Evolutionary conservation across 495 filamentous ascomycete species (phyloP).

Genomic region (Annulohypoxylon nitens): DNA sequence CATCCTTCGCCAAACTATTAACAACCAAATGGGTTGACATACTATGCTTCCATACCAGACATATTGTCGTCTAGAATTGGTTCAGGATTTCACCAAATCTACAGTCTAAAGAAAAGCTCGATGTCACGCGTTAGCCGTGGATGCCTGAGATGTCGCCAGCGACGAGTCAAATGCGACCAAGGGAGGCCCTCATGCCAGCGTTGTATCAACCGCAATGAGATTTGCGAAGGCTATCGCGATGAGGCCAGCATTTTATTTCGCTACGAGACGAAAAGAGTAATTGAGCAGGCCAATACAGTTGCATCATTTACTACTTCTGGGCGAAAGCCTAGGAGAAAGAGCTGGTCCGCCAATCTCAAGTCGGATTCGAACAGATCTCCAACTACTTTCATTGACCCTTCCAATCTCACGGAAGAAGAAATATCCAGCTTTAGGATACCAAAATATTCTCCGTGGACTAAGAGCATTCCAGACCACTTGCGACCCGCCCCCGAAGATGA

Average conservation of each 20-base stretch:
- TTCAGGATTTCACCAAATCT: background rate
- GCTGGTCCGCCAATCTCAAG: slow-evolving; percentile 19
- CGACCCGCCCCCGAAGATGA: slow-evolving; percentile 46
- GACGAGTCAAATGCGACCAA: slow-evolving; percentile 51
- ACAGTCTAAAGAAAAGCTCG: background rate
- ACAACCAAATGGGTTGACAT: no score
- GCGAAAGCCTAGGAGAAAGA: slow-evolving; percentile 19
- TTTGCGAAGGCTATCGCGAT: slow-evolving; percentile 53
- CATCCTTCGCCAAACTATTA: background rate
- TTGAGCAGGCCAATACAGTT: slow-evolving; percentile 20
- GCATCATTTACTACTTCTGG: background rate
- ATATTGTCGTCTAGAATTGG: background rate
- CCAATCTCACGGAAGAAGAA: slow-evolving; percentile 35
- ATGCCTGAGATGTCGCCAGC: slow-evolving; percentile 47
- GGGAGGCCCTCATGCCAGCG: slow-evolving; percentile 48
- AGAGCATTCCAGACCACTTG: slow-evolving; percentile 12
- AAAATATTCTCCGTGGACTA: slow-evolving; percentile 17
- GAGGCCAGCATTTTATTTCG: slow-evolving; percentile 50
- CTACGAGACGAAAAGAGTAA: slow-evolving; percentile 49
- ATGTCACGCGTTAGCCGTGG: slow-evolving; percentile 46
- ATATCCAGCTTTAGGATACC: slow-evolving; percentile 23
- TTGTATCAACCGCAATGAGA: slow-evolving; percentile 50
- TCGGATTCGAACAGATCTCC: background rate
- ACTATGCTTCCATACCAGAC: no score
- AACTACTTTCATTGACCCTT: slow-evolving; percentile 25